Evolutionary conservation across 2,329 filamentous ascomycete genomes (phyloP).

Genomic region (Stemphylium beticola): DNA sequence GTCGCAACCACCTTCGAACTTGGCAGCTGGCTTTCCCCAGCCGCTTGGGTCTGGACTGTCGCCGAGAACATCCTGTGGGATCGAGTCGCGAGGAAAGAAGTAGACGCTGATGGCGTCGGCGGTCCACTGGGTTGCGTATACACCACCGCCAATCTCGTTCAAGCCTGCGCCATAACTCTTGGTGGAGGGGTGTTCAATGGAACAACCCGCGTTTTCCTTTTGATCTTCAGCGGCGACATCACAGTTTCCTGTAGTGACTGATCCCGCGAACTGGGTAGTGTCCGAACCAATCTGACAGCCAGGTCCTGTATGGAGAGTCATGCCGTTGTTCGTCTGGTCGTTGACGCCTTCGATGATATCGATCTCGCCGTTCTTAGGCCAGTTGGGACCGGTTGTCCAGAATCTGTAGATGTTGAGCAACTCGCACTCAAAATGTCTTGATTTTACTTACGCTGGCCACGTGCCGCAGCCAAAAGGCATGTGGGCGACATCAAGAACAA

Average conservation of each 20-base stretch:
- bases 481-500: slow-evolving; percentile 58
- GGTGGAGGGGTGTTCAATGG: slow-evolving; percentile 49
- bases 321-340: slow-evolving; percentile 49
- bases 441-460: slow-evolving; percentile 55
- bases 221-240: slow-evolving; percentile 53
- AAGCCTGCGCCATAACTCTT: slow-evolving; percentile 60
- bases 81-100: slow-evolving; percentile 75
- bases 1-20: slow-evolving; percentile 72
- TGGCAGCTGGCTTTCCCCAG: slow-evolving; percentile 74
- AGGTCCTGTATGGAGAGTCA: slow-evolving; percentile 57
- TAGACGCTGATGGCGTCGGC: slow-evolving; percentile 73
- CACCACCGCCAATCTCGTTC: slow-evolving; percentile 55
- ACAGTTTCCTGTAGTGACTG: slow-evolving; percentile 56
- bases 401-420: slow-evolving; percentile 31
- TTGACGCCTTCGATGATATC: slow-evolving; percentile 59
- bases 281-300: slow-evolving; percentile 52
- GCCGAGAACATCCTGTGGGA: slow-evolving; percentile 68
- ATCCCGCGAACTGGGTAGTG: slow-evolving; percentile 56
- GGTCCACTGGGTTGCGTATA: slow-evolving; percentile 68
- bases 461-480: slow-evolving; percentile 60
- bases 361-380: slow-evolving; percentile 53
- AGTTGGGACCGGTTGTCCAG: slow-evolving; percentile 42
- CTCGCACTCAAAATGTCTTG: not conserved
- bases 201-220: slow-evolving; percentile 50
- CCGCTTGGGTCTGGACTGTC: slow-evolving; percentile 66